phyloP scores from a whole-genome alignment of 2,329 filamentous ascomycete genomes.

The Fusarium sp. region DNA sequence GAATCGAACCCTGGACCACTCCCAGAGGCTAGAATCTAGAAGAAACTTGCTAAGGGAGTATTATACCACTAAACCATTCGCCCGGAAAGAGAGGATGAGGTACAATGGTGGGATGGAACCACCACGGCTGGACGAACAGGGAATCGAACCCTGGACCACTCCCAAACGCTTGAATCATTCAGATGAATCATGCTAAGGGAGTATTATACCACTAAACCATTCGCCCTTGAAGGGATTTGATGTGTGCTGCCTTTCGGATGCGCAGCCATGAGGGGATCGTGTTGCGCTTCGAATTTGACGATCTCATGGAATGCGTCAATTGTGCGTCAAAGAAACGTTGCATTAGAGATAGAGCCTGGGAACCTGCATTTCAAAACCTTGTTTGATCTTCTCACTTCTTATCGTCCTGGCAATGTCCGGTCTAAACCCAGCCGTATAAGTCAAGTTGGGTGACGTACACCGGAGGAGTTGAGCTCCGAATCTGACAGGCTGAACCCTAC shows the following conservation, averaged over 20 bases:
- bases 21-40: constrained; percentile 6
- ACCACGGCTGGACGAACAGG: constrained; percentile 30
- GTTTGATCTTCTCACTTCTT: background rate
- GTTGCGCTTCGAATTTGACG: background rate
- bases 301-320: background rate
- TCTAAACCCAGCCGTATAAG: constrained; percentile 5
- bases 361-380: background rate
- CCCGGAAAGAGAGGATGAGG: constrained; percentile 20
- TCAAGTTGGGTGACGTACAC: constrained; percentile 23
- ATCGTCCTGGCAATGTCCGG: constrained; percentile 8
- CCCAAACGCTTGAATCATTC: constrained; percentile 4
- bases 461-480: background rate
- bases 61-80: constrained; percentile 41
- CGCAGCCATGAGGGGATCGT: background rate
- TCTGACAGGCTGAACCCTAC: background rate
- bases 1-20: constrained; percentile 38
- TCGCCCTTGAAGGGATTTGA: constrained; percentile 20
- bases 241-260: background rate
- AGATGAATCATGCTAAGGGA: constrained; percentile 33
- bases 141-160: constrained; percentile 39
- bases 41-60: constrained; percentile 36
- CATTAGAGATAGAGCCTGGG: background rate
- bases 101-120: constrained; percentile 16
- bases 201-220: constrained; percentile 42
- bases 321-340: background rate